Evolutionary conservation across 208 protist genomes (phyloP), one percentile per base, ranked within the genome.

Genomic region (Trypanosoma lewisi): DNA sequence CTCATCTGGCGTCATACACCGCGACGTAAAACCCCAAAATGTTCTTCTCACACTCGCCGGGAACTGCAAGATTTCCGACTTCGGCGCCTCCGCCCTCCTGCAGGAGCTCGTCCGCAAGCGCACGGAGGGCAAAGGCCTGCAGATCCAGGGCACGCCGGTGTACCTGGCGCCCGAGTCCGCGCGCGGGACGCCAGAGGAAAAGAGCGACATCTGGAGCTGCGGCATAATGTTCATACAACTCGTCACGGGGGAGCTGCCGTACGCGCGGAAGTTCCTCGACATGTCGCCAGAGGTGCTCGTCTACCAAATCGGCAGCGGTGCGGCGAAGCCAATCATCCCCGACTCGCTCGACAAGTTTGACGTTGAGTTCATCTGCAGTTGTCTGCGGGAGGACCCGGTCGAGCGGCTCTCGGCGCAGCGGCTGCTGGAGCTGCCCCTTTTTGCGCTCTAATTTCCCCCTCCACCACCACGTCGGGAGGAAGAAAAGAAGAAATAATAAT

Each of bases 11-110:
- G 73, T 96, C 31, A 84, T 96, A 16, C 93, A 97, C 61, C 76
- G 90, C 36, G 93, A 97, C 63, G 82, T 97, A 34, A 97, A 97
- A 70, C 90, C 90, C 41, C 83, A 93, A 70, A 97, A 97, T 75
- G 86, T 96, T 47, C 79, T 97, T 47, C 63, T 96, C 30, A 87
- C 83, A 16, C 70, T 89, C 16, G 49, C 79, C 5, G 88, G 90
- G 9, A 78, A 68, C 41, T 95, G 89, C 68, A 97, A 97, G 51
- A 86, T 97, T n/a, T 89, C 85, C 5, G 93, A 97, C 70, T 97
- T 97, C 58, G 93, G 93, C 4, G 85, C 91, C 36, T 89, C 81
- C 5, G 85, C 85, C 45, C 85, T 76, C 58, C 56, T 91, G 52
- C 73, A 88, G 42, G 83, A 93, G 62, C 53, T 93, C 16, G 85